Conservation (phyloP, 2,329 filamentous ascomycete species). For the Trichoderma pleuroti region DNA sequence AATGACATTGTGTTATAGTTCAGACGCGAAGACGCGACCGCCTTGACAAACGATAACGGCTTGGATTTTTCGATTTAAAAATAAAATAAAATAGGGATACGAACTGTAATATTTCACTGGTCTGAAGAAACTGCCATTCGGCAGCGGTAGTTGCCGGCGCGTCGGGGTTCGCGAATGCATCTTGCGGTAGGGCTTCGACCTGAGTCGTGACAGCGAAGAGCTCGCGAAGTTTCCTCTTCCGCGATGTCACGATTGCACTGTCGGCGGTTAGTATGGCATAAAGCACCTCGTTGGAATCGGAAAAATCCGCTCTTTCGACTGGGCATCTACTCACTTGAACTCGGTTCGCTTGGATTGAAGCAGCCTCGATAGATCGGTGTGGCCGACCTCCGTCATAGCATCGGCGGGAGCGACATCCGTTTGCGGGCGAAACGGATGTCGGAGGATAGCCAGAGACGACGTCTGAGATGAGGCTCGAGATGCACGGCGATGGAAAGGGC, state of each 20-base stretch:
- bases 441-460: conserved; percentile 25
- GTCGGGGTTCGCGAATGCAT: conserved; percentile 55
- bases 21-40: conserved; percentile 16
- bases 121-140: conserved; percentile 55
- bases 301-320: conserved; percentile 47
- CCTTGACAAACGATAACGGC: not conserved
- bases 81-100: conserved; percentile 30
- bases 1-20: not conserved
- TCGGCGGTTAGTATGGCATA: conserved; percentile 42
- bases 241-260: conserved; percentile 73
- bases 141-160: conserved; percentile 49
- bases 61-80: conserved; percentile 20
- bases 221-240: conserved; percentile 87
- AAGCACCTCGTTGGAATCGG: conserved; percentile 46
- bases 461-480: conserved; percentile 30
- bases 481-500: conserved; percentile 32
- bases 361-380: conserved; percentile 62
- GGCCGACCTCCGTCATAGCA: conserved; percentile 70
- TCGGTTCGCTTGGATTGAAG: conserved; percentile 63
- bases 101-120: conserved; percentile 58
- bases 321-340: conserved; percentile 51
- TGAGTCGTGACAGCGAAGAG: conserved; percentile 77
- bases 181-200: conserved; percentile 57
- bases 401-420: conserved; percentile 66
- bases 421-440: conserved; percentile 59